These are phyloP conservation scores for Coprinopsis marcescibilis DNA, from an alignment of 768 basidiomycete species.

Conservation along the genomic window DNA sequence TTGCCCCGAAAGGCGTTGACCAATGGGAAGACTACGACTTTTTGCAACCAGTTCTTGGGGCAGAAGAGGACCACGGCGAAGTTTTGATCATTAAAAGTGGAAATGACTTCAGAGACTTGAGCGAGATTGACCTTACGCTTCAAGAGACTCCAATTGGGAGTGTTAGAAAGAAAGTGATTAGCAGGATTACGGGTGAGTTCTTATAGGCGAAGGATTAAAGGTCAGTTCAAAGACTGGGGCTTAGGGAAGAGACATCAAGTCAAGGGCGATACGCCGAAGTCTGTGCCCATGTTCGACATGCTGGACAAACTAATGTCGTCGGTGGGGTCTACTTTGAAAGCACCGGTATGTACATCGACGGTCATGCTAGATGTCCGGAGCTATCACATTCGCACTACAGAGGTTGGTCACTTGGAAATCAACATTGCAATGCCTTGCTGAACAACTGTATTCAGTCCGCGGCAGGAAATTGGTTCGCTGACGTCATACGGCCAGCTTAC, in stretches of 20 bases:
- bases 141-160: conserved; percentile 53
- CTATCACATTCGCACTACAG: conserved; percentile 63
- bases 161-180: conserved; percentile 61
- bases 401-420: conserved; percentile 36
- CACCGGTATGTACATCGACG: conserved; percentile 68
- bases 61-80: conserved; percentile 67
- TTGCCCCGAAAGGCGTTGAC: conserved; percentile 57
- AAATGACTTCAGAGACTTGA: conserved; percentile 84
- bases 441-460: conserved; percentile 41
- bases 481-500: conserved; percentile 78
- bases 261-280: conserved; percentile 53
- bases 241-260: conserved; percentile 63
- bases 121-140: conserved; percentile 65
- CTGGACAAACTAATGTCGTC: conserved; percentile 60
- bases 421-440: background rate
- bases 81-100: conserved; percentile 80
- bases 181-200: conserved; percentile 48
- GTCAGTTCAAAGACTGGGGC: background rate
- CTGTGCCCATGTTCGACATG: conserved; percentile 47
- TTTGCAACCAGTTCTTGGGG: conserved; percentile 48
- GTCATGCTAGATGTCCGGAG: conserved; percentile 70
- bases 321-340: conserved; percentile 64
- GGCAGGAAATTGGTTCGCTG: conserved; percentile 79
- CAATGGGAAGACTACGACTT: conserved; percentile 64
- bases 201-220: background rate